These are phyloP conservation scores for Monosporascus sp. DNA, from an alignment of 2,329 filamentous ascomycete genomes.

Conservation along the genomic window DNA sequence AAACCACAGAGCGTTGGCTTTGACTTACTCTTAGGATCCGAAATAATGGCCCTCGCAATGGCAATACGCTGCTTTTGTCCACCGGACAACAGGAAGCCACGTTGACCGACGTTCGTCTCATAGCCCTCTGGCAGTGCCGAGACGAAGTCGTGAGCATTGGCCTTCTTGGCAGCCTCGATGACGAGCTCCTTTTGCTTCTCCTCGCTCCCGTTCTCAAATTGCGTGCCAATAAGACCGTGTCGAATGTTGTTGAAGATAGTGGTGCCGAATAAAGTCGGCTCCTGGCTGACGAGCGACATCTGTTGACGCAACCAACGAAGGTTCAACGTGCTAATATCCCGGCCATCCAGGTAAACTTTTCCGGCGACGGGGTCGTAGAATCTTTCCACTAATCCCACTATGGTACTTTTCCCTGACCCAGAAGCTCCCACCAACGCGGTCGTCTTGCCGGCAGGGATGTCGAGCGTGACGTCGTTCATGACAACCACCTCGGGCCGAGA, in stretches of 20 bases:
- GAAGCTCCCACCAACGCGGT: slow-evolving; percentile 92
- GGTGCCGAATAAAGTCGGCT: slow-evolving; percentile 83
- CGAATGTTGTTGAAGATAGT: slow-evolving; percentile 87
- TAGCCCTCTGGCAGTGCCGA: slow-evolving; percentile 78
- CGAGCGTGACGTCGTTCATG: slow-evolving; percentile 75
- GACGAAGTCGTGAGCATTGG: slow-evolving; percentile 94
- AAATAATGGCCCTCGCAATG: slow-evolving; percentile 85
- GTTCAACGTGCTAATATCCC: slow-evolving; percentile 76
- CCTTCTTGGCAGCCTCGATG: slow-evolving; percentile 76
- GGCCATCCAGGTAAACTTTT: slow-evolving; percentile 72
- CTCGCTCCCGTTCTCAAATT: slow-evolving; percentile 61
- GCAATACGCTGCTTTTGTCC: slow-evolving; percentile 97
- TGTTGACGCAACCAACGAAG: slow-evolving; percentile 88
- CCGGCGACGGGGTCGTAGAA: slow-evolving; percentile 90
- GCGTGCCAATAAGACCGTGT: slow-evolving; percentile 84
- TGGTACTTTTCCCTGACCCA: slow-evolving; percentile 90
- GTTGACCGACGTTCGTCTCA: slow-evolving; percentile 90
- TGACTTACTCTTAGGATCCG: slow-evolving; percentile 68
- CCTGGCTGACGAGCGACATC: slow-evolving; percentile 87
- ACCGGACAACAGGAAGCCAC: slow-evolving; percentile 86
- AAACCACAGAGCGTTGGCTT: background rate
- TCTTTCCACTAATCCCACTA: slow-evolving; percentile 86
- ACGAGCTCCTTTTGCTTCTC: slow-evolving; percentile 68
- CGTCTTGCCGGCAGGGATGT: slow-evolving; percentile 82
- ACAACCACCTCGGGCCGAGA: slow-evolving; percentile 86